phyloP scores from a whole-genome alignment of 2,329 filamentous ascomycete genomes.

The Cladobotryum mycophilum region DNA sequence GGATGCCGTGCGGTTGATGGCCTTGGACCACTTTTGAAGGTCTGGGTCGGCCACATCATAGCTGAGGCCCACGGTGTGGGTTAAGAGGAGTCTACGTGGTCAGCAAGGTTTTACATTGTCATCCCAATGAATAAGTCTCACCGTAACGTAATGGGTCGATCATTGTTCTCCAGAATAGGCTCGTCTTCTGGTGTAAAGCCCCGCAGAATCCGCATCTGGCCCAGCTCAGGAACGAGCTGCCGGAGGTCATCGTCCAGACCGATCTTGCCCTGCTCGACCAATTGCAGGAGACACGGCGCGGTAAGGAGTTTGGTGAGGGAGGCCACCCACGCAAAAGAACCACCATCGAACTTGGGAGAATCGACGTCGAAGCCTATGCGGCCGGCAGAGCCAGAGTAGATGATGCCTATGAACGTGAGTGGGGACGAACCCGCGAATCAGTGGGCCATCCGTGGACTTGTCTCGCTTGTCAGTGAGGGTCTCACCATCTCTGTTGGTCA shows the following conservation, averaged over 20 bases:
- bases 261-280: constrained; percentile 31
- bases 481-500: constrained; percentile 26
- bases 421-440: too few relatives aligned
- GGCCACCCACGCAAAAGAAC: constrained; percentile 32
- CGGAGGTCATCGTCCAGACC: constrained; percentile 33
- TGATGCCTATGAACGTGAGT: constrained; percentile 18
- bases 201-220: constrained; percentile 27
- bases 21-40: constrained; percentile 33
- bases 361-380: constrained; percentile 24
- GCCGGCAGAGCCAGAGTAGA: constrained; percentile 33
- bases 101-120: background rate
- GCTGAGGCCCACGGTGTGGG: constrained; percentile 42
- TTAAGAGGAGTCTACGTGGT: constrained; percentile 31
- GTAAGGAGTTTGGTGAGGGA: constrained; percentile 41
- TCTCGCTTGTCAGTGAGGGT: too few relatives aligned
- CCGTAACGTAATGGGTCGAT: constrained; percentile 33
- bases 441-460: too few relatives aligned
- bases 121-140: constrained; percentile 12
- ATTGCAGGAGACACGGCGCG: constrained; percentile 31
- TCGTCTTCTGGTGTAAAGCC: constrained; percentile 30
- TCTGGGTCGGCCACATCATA: constrained; percentile 38
- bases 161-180: constrained; percentile 33
- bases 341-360: constrained; percentile 24
- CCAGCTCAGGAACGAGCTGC: constrained; percentile 28
- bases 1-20: constrained; percentile 26